Percentiles rank a stretch among this genome's conserved stretches.
Evolutionary conservation across 345 rosid genomes (phyloP).

Genomic region (Rhodamnia argentea): DNA sequence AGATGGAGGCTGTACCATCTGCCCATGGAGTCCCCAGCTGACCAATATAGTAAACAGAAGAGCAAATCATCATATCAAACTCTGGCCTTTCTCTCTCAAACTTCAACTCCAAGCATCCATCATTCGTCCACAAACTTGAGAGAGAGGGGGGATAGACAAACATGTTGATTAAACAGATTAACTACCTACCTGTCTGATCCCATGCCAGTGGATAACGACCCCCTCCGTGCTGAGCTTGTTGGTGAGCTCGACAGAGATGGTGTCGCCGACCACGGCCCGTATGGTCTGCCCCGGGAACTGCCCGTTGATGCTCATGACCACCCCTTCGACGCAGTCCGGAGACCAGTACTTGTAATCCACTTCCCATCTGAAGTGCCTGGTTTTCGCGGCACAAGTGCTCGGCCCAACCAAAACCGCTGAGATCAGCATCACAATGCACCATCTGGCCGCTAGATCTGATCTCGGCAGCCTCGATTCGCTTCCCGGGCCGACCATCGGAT

Average conservation of each 20-base stretch:
- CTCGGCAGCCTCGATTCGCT: not conserved
- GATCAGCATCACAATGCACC: not conserved
- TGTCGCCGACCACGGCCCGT: slow-evolving; percentile 56
- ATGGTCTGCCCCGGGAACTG: slow-evolving; percentile 87
- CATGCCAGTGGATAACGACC: slow-evolving; percentile 95
- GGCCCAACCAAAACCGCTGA: not conserved
- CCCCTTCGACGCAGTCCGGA: slow-evolving; percentile 61
- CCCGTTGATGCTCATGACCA: slow-evolving; percentile 83
- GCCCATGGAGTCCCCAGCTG: slow-evolving; percentile 91
- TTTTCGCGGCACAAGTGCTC: not conserved
- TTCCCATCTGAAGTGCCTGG: slow-evolving; percentile 46
- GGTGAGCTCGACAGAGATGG: slow-evolving; percentile 45
- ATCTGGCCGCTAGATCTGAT: not conserved
- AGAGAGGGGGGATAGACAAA: not conserved
- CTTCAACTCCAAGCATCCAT: not conserved
- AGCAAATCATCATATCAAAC: not conserved
- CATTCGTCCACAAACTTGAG: not conserved
- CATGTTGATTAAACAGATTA: not conserved
- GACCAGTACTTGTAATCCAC: slow-evolving; percentile 52
- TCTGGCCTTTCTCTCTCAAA: not conserved
- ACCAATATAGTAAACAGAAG: not conserved
- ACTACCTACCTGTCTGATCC: slow-evolving; percentile 66
- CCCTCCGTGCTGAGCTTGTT: slow-evolving; percentile 76
- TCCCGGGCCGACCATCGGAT: not conserved
- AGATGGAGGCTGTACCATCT: slow-evolving; percentile 85